Conservation (phyloP, 371 early-diverging fungal species). For the Dinochytrium kinnereticum region DNA sequence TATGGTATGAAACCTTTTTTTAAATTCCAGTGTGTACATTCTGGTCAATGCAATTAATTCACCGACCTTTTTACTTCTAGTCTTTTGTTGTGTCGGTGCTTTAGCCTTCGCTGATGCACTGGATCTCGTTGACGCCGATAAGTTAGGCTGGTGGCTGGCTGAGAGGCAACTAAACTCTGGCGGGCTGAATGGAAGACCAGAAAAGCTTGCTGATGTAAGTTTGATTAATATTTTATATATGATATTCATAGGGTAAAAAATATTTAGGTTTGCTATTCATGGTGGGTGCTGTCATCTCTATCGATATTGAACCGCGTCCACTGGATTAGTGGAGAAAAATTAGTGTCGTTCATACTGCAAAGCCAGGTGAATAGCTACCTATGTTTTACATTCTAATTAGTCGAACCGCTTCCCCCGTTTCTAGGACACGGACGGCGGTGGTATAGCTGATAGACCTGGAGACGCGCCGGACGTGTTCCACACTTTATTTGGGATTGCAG, state of each 20-base stretch:
- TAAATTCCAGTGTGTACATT: background rate
- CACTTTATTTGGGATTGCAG: slow-evolving; percentile 94
- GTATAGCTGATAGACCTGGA: slow-evolving; percentile 95
- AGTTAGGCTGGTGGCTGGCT: slow-evolving; percentile 91
- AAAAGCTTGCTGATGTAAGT: slow-evolving; percentile 92
- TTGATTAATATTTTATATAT: no score
- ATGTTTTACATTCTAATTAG: background rate
- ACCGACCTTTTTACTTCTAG: slow-evolving; percentile 38
- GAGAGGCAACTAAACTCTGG: slow-evolving; percentile 93
- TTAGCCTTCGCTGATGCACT: slow-evolving; percentile 81
- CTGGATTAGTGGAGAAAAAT: slow-evolving; percentile 85
- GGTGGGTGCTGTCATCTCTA: slow-evolving; percentile 97
- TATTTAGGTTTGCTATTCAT: slow-evolving; percentile 92
- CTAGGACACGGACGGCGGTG: slow-evolving; percentile 86
- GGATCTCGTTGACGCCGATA: slow-evolving; percentile 68
- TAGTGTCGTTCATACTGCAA: slow-evolving; percentile 80
- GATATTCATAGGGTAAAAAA: background rate
- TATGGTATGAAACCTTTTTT: slow-evolving; percentile 69
- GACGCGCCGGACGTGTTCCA: slow-evolving; percentile 97
- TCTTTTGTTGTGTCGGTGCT: slow-evolving; percentile 93
- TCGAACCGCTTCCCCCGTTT: slow-evolving; percentile 4
- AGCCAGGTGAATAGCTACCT: slow-evolving; percentile 70
- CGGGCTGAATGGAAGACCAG: slow-evolving; percentile 97
- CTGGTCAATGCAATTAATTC: background rate
- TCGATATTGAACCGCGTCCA: slow-evolving; percentile 80